phyloP scores from a whole-genome alignment of 441 rosid genomes.

The Adansonia grandidieri region DNA sequence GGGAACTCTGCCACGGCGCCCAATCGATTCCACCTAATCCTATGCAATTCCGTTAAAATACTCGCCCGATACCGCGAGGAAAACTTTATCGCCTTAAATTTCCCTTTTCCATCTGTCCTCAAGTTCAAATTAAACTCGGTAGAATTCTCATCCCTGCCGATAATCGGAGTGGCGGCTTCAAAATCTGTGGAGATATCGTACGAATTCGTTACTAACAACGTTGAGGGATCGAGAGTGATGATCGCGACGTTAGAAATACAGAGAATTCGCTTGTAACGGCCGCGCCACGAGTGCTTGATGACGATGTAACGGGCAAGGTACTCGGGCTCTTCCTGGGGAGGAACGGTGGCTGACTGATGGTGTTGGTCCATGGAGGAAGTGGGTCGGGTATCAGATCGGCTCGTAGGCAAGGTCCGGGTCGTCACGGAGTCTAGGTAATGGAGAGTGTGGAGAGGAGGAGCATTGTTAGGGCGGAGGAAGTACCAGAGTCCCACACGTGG shows the following conservation, averaged over 20 bases:
- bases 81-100: slow-evolving; percentile 83
- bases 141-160: slow-evolving; percentile 78
- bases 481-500: slow-evolving; percentile 68
- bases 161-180: slow-evolving; percentile 77
- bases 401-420: slow-evolving; percentile 34
- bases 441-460: slow-evolving; percentile 74
- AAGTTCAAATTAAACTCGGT: slow-evolving; percentile 81
- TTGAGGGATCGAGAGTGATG: slow-evolving; percentile 82
- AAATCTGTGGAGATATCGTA: slow-evolving; percentile 74
- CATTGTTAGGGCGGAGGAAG: slow-evolving; percentile 69
- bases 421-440: slow-evolving; percentile 48
- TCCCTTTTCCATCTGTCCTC: slow-evolving; percentile 92
- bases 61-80: slow-evolving; percentile 84
- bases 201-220: slow-evolving; percentile 80
- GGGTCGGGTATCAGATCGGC: slow-evolving; percentile 29
- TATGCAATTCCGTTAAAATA: slow-evolving; percentile 82
- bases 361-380: slow-evolving; percentile 35
- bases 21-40: slow-evolving; percentile 73
- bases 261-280: slow-evolving; percentile 92
- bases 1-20: slow-evolving; percentile 83
- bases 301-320: slow-evolving; percentile 88
- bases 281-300: slow-evolving; percentile 98
- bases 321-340: slow-evolving; percentile 84
- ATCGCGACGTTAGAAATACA: slow-evolving; percentile 73
- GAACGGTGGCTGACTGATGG: slow-evolving; percentile 33